Conservation (phyloP, 208 protist species). For the Leishmania mexicana region DNA sequence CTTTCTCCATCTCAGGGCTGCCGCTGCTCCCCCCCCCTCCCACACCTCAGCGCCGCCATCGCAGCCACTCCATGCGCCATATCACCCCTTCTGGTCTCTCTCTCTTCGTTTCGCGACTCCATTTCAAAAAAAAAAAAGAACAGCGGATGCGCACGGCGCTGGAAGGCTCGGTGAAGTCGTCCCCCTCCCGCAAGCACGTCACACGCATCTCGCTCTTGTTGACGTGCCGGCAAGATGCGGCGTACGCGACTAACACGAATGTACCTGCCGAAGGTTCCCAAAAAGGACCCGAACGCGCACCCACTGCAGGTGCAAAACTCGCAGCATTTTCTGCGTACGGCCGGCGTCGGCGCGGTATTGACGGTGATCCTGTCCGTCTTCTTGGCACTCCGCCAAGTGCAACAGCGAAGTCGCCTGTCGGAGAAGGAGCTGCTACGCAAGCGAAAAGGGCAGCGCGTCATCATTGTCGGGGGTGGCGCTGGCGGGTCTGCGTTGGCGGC, state of each 20-base stretch:
- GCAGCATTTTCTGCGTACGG: conserved; percentile 43
- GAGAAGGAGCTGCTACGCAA: conserved; percentile 28
- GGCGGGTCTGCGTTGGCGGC: conserved; percentile 69
- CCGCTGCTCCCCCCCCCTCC: neutral
- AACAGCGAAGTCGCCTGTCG: conserved; percentile 43
- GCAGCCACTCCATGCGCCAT: neutral
- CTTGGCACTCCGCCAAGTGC: conserved; percentile 49
- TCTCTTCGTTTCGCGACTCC: neutral
- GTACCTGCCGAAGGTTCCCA: conserved; percentile 65
- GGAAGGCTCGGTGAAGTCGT: neutral
- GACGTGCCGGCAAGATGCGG: conserved; percentile 10
- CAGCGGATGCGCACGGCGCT: neutral
- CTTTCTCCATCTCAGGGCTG: neutral
- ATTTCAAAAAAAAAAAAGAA: neutral
- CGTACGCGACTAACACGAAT: conserved; percentile 31
- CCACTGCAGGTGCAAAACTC: conserved; percentile 64
- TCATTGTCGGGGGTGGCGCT: conserved; percentile 77
- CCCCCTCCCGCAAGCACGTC: neutral
- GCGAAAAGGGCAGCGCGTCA: conserved; percentile 53
- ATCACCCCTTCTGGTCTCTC: too few species aligned
- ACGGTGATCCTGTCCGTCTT: conserved; percentile 34
- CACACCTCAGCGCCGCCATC: neutral
- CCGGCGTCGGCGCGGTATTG: conserved; percentile 32
- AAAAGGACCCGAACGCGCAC: conserved; percentile 43
- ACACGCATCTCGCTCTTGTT: neutral